Conservation (phyloP, 2,329 filamentous ascomycete species). For the Fusarium anguioides region DNA sequence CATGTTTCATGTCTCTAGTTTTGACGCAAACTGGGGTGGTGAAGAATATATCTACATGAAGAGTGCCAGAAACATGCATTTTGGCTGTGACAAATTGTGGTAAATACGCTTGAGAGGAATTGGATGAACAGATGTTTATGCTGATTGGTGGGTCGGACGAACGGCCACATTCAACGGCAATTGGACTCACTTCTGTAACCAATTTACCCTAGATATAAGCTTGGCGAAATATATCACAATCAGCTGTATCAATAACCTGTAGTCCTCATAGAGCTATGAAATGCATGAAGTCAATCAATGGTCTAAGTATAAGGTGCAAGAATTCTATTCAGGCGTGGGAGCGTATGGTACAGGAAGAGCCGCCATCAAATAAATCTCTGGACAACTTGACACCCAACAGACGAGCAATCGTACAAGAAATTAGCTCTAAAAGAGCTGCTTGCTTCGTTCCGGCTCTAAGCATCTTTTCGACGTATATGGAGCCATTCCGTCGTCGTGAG, state of each 20-base stretch:
- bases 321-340: constrained; percentile 49
- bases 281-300: constrained; percentile 9
- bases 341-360: constrained; percentile 48
- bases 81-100: neutral
- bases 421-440: constrained; percentile 25
- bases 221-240: neutral
- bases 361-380: constrained; percentile 33
- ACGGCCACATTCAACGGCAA: neutral
- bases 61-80: neutral
- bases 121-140: neutral
- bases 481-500: constrained; percentile 39
- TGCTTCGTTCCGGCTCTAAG: constrained; percentile 41
- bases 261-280: neutral
- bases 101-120: neutral
- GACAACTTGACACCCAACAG: constrained; percentile 35
- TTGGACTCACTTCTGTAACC: too few relatives aligned
- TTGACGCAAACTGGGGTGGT: neutral
- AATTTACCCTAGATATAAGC: neutral
- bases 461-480: constrained; percentile 41
- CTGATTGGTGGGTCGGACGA: neutral
- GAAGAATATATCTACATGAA: neutral
- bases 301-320: constrained; percentile 32
- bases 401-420: constrained; percentile 44
- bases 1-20: neutral
- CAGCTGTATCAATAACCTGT: neutral